Conservation (phyloP, 441 rosid genomes). For the Flueggea neowawraea region DNA sequence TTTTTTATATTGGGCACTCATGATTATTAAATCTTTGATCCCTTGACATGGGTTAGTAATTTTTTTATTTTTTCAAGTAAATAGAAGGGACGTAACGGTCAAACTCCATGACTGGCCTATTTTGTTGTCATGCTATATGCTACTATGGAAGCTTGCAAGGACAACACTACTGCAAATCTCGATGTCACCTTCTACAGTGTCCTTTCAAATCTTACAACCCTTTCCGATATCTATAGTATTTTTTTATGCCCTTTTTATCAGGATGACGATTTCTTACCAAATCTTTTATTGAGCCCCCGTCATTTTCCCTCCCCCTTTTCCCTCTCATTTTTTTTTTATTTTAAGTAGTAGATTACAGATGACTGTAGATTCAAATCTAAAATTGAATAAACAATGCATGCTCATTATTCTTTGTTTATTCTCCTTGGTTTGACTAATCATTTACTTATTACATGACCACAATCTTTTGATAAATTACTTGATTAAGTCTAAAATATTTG, state of each 20-base stretch:
- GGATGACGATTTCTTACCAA: slow-evolving; percentile 10
- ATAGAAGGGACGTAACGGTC: slow-evolving; percentile 23
- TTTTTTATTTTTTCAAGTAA: background rate
- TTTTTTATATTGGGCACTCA: background rate
- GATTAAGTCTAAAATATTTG: too few relatives aligned
- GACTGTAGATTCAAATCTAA: too few relatives aligned
- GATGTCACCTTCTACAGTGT: slow-evolving; percentile 30
- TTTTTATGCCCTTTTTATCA: slow-evolving; percentile 17
- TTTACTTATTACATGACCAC: too few relatives aligned
- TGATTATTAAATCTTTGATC: too few relatives aligned
- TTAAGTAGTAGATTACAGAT: too few relatives aligned
- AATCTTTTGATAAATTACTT: too few relatives aligned
- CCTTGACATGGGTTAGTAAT: background rate
- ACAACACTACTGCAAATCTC: slow-evolving; percentile 35
- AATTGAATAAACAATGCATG: too few relatives aligned
- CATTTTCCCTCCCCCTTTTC: slow-evolving; percentile 28
- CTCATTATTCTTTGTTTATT: too few relatives aligned
- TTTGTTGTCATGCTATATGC: slow-evolving; percentile 32
- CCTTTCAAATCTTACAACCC: slow-evolving; percentile 24
- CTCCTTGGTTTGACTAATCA: too few relatives aligned
- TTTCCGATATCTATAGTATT: background rate
- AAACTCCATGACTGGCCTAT: slow-evolving; percentile 28
- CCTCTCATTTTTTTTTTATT: slow-evolving; percentile 5
- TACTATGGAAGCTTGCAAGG: slow-evolving; percentile 15
- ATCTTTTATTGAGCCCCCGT: slow-evolving; percentile 36